Percentiles rank a stretch among this genome's conserved stretches.
phyloP scores from a whole-genome alignment of 2,329 filamentous ascomycete species.

The Colletotrichum nymphaeae region DNA sequence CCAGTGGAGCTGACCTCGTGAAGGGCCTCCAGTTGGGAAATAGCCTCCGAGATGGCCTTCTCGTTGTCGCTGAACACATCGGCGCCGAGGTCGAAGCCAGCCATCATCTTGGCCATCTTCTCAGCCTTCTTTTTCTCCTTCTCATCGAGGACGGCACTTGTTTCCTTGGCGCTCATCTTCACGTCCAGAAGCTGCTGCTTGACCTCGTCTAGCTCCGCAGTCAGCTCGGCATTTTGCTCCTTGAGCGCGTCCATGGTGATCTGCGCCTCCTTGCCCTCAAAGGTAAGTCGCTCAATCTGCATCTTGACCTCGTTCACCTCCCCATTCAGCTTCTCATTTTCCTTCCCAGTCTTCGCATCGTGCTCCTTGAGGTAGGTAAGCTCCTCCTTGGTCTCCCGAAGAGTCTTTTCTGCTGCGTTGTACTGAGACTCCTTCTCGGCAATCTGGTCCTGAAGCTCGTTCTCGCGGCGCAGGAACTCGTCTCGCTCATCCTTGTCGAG shows the following conservation, averaged over 20 bases:
- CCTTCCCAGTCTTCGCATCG: constrained; percentile 83
- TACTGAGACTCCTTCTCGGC: constrained; percentile 91
- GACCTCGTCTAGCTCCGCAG: constrained; percentile 89
- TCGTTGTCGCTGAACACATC: constrained; percentile 97
- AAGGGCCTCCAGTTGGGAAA: constrained; percentile 84
- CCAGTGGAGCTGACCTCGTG: constrained; percentile 81
- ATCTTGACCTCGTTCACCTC: constrained; percentile 95
- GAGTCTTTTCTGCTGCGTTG: constrained; percentile 80
- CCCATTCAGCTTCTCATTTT: constrained; percentile 86
- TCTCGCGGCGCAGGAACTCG: constrained; percentile 93
- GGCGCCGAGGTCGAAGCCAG: constrained; percentile 92
- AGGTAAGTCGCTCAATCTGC: constrained; percentile 94
- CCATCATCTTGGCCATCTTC: constrained; percentile 99
- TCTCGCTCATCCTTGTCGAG: constrained; percentile 97
- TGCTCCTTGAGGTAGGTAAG: constrained; percentile 87
- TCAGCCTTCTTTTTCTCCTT: constrained; percentile 99
- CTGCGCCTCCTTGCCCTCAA: constrained; percentile 95
- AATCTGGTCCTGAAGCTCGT: constrained; percentile 96
- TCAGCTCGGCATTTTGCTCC: constrained; percentile 94
- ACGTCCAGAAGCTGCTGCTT: constrained; percentile 97
- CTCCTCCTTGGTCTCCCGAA: constrained; percentile 89
- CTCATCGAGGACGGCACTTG: constrained; percentile 88
- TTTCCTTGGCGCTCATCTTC: constrained; percentile 96
- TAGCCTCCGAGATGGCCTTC: constrained; percentile 82
- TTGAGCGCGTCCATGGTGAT: constrained; percentile 99